These are phyloP conservation scores for Tagetes erecta DNA, from an alignment of 129 eudicot species.

Conservation along the genomic window DNA sequence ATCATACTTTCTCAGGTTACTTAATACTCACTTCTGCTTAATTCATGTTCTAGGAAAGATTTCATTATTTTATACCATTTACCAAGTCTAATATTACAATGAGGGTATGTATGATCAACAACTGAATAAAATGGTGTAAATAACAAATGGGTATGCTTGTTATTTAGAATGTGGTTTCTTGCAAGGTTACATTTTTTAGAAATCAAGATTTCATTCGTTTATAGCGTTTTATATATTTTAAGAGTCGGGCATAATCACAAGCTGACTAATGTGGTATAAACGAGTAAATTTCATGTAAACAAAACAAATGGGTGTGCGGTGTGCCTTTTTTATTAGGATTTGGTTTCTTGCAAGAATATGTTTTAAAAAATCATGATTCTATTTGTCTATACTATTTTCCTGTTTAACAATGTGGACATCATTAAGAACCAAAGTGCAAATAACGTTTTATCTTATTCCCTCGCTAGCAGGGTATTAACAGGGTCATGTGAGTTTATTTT, in stretches of 20 bases:
- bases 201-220: background rate
- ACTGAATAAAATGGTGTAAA: background rate
- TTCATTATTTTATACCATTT: background rate
- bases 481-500: too few relatives aligned
- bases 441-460: too few relatives aligned
- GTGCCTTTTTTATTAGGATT: background rate
- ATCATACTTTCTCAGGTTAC: constrained; percentile 89
- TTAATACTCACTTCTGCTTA: background rate
- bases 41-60: background rate
- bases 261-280: too few relatives aligned
- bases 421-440: background rate
- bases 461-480: too few relatives aligned
- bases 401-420: background rate
- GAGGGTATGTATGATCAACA: background rate
- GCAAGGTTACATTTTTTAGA: background rate
- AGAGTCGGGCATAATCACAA: background rate
- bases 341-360: background rate
- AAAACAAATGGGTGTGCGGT: constrained; percentile 1
- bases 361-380: background rate
- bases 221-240: background rate
- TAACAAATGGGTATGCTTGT: background rate
- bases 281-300: background rate
- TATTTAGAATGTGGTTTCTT: constrained; percentile 1
- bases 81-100: background rate
- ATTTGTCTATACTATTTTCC: background rate